phyloP scores from a whole-genome alignment of 2,329 filamentous ascomycete species.

The Cytospora mali region DNA sequence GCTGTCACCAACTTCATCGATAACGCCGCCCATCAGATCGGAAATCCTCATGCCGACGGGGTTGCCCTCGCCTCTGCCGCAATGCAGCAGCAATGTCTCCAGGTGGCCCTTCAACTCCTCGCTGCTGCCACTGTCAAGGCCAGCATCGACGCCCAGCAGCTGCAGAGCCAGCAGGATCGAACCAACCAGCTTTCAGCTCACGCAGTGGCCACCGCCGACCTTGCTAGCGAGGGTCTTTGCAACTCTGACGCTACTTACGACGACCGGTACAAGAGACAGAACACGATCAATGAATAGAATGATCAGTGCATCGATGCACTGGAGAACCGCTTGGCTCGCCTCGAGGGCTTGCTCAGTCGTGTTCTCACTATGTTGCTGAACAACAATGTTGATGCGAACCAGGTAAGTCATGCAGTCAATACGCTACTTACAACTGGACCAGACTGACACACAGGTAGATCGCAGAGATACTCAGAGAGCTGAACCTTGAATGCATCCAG shows the following conservation, averaged over 20 bases:
- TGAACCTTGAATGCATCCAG: neutral
- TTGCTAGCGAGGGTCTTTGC: neutral
- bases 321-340: neutral
- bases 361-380: neutral
- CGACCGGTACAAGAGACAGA: neutral
- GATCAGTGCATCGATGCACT: neutral
- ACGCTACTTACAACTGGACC: neutral
- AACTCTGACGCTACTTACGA: slow-evolving; percentile 1
- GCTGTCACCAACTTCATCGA: neutral
- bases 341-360: neutral
- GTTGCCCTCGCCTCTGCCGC: neutral
- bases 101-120: neutral
- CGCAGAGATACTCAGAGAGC: neutral
- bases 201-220: neutral
- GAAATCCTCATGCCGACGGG: neutral
- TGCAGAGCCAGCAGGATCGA: too few species aligned
- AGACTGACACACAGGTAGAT: neutral
- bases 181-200: neutral
- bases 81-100: neutral
- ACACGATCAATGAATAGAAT: neutral
- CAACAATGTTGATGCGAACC: slow-evolving; percentile 1
- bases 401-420: neutral
- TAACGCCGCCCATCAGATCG: neutral
- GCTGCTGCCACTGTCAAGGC: slow-evolving; percentile 1
- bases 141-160: neutral